Conservation (phyloP, 1,284 basidiomycete species). For the Porodaedalea pini region DNA sequence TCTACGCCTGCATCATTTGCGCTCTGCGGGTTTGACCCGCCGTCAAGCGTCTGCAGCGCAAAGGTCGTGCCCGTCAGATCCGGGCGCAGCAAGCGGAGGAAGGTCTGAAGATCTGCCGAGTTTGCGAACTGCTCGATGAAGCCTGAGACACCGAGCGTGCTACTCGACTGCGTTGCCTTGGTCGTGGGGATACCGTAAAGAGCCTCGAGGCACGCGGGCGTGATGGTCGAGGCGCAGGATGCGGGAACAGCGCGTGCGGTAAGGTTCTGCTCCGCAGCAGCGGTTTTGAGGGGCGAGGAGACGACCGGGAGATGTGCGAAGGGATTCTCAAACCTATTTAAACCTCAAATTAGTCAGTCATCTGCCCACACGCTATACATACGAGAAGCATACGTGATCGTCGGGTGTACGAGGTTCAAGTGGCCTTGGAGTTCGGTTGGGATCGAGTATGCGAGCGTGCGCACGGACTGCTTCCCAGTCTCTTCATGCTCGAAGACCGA, state of each 20-base stretch:
- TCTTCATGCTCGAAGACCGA: slow-evolving; percentile 20
- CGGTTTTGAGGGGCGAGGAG: slow-evolving; percentile 4
- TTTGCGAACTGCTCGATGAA: slow-evolving; percentile 26
- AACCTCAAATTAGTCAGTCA: neutral
- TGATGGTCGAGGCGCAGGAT: slow-evolving; percentile 16
- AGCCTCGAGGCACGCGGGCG: slow-evolving; percentile 22
- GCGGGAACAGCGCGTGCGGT: slow-evolving; percentile 17
- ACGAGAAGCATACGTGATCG: slow-evolving; percentile 20
- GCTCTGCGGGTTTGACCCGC: slow-evolving; percentile 25
- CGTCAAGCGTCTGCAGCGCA: slow-evolving; percentile 22
- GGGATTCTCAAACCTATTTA: slow-evolving; percentile 17
- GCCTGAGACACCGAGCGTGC: slow-evolving; percentile 23
- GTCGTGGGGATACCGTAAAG: slow-evolving; percentile 25
- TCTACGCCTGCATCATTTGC: slow-evolving; percentile 27
- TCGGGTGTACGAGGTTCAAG: slow-evolving; percentile 30
- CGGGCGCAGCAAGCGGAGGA: slow-evolving; percentile 20
- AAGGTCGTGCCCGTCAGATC: slow-evolving; percentile 22
- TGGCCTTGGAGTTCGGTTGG: slow-evolving; percentile 22
- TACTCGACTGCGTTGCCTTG: slow-evolving; percentile 21
- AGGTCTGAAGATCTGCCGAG: slow-evolving; percentile 21
- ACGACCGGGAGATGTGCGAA: slow-evolving; percentile 17
- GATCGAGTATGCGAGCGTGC: slow-evolving; percentile 25
- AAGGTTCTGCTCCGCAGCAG: slow-evolving; percentile 6
- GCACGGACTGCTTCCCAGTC: slow-evolving; percentile 20
- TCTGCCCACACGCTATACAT: neutral